Conservation (phyloP, 148 eudicot species). For the Dysphania ambrosioides region DNA sequence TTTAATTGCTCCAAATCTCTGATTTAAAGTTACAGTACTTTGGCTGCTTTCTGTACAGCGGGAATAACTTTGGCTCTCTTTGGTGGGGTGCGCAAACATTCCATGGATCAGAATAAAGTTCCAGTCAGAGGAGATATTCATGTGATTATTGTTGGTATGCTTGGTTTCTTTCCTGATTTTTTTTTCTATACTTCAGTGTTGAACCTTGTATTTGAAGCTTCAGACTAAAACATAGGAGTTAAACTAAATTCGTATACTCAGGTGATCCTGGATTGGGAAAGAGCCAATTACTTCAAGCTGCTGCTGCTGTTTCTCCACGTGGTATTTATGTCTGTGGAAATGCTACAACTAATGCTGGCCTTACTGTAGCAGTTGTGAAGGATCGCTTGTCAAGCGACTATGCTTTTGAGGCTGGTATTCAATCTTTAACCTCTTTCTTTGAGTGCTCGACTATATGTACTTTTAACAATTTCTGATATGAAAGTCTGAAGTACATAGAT, state of each 20-base stretch:
- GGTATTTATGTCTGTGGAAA: conserved; percentile 98
- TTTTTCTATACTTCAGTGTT: not conserved
- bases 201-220: not conserved
- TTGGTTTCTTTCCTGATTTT: conserved; percentile 7
- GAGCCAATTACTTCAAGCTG: conserved; percentile 97
- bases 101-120: conserved; percentile 92
- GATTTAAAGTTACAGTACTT: conserved; percentile 13
- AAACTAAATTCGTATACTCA: conserved; percentile 22
- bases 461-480: not conserved
- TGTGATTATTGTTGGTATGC: conserved; percentile 86
- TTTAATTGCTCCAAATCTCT: not conserved
- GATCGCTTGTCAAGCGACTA: conserved; percentile 91
- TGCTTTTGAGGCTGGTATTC: conserved; percentile 95
- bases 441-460: conserved; percentile 14
- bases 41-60: conserved; percentile 41
- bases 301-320: conserved; percentile 94
- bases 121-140: conserved; percentile 99
- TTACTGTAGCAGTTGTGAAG: conserved; percentile 97
- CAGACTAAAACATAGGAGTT: not conserved
- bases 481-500: not conserved
- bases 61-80: conserved; percentile 85
- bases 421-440: conserved; percentile 17
- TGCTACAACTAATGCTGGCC: conserved; percentile 97
- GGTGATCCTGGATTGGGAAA: conserved; percentile 99
- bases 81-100: conserved; percentile 92